Percentiles rank a stretch among this genome's conserved stretches.
Conservation (phyloP, 73 alveolate genomes). For the Paramecium tetraurelia region DNA sequence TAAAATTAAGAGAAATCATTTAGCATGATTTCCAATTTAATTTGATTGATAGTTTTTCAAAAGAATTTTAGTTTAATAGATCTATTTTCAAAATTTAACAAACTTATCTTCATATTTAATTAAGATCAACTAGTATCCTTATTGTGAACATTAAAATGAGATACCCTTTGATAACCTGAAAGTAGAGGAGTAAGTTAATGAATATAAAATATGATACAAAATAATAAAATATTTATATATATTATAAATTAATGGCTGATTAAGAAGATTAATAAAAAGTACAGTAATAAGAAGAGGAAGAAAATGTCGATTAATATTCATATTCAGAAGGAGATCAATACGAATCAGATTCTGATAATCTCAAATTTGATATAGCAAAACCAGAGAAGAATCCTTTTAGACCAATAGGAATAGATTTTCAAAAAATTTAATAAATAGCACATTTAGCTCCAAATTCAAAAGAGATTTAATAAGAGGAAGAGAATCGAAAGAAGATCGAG, state of each 20-base stretch:
- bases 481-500: constrained; percentile 12
- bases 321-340: constrained; percentile 46
- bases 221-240: not conserved
- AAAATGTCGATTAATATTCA: not conserved
- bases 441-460: not conserved
- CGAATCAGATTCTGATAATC: constrained; percentile 38
- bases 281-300: not conserved
- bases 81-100: too few relatives aligned
- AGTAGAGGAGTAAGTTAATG: not conserved
- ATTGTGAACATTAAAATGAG: too few relatives aligned
- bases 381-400: constrained; percentile 38
- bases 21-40: not conserved
- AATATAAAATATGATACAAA: not conserved
- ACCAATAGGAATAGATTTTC: constrained; percentile 32
- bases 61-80: not conserved
- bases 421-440: not conserved
- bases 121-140: too few relatives aligned
- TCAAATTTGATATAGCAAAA: constrained; percentile 31
- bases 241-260: not conserved
- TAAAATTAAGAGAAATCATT: not conserved
- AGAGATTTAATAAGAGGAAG: not conserved
- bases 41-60: not conserved
- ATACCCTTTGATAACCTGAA: not conserved
- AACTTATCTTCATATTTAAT: too few relatives aligned
- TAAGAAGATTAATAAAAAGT: not conserved